A percentile compares a stretch with the other conserved stretches of the same genome.
phyloP scores from a whole-genome alignment of 805 yeast genomes.

The Yarrowia sp. region DNA sequence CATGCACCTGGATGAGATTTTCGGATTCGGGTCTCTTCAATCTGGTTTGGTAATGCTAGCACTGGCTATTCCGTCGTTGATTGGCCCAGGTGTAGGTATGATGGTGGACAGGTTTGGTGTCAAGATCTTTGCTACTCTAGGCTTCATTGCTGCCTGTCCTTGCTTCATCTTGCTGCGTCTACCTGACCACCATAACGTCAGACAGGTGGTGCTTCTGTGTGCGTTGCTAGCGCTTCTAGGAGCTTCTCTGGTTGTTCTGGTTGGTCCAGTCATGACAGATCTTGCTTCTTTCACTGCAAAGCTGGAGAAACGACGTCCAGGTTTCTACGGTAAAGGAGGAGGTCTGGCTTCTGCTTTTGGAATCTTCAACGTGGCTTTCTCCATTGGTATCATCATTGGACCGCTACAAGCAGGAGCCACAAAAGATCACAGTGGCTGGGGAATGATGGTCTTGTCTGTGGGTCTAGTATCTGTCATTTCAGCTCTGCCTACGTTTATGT shows the following conservation, averaged over 20 bases:
- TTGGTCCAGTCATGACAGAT: conserved; percentile 38
- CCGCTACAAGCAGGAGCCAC: conserved; percentile 39
- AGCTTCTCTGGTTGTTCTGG: conserved; percentile 30
- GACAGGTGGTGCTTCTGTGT: conserved; percentile 36
- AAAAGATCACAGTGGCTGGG: conserved; percentile 34
- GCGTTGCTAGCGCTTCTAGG: conserved; percentile 37
- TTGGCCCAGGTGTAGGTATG: conserved; percentile 37
- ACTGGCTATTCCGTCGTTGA: conserved; percentile 36
- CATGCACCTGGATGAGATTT: conserved; percentile 35
- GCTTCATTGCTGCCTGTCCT: conserved; percentile 29
- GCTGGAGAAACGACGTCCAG: conserved; percentile 35
- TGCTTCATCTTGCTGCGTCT: conserved; percentile 34
- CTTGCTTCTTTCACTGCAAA: conserved; percentile 33
- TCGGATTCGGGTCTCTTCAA: conserved; percentile 36
- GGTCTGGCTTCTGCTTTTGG: conserved; percentile 41
- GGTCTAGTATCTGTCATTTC: conserved; percentile 31
- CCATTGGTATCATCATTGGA: conserved; percentile 39
- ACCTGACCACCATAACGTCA: conserved; percentile 33
- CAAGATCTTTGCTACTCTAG: conserved; percentile 33
- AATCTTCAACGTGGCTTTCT: conserved; percentile 38
- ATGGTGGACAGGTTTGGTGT: conserved; percentile 36
- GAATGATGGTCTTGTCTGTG: conserved; percentile 30
- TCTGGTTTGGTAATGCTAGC: conserved; percentile 38
- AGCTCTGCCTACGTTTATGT: conserved; percentile 34
- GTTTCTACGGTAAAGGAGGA: conserved; percentile 36